These are phyloP conservation scores for Ascochyta fabae DNA, from an alignment of 2,329 filamentous ascomycete genomes.

Conservation along the genomic window DNA sequence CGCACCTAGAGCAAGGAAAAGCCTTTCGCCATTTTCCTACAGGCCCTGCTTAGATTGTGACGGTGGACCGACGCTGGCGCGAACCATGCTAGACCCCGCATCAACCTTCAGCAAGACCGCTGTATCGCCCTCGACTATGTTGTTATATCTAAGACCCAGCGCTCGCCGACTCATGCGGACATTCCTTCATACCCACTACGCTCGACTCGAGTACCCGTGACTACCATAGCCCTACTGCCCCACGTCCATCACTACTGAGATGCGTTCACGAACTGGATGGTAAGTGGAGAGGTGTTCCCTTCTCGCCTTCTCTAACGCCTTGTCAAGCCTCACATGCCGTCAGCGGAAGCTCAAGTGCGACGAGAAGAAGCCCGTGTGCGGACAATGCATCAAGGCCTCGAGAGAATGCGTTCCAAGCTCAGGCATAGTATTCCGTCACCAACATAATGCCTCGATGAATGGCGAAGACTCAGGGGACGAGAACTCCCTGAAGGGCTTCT, in stretches of 20 bases:
- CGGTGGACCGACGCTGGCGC: constrained; percentile 40
- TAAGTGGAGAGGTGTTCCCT: constrained; percentile 26
- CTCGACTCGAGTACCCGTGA: constrained; percentile 28
- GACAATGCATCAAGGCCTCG: constrained; percentile 66
- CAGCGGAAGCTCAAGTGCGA: constrained; percentile 70
- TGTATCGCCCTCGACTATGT: constrained; percentile 30
- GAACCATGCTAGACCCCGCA: constrained; percentile 48
- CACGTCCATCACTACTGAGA: constrained; percentile 26
- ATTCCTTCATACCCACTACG: constrained; percentile 31
- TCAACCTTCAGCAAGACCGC: constrained; percentile 31
- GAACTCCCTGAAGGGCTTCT: constrained; percentile 64
- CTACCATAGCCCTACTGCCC: constrained; percentile 19
- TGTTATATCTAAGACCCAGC: constrained; percentile 40
- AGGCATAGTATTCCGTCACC: constrained; percentile 70
- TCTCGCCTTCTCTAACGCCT: constrained; percentile 7
- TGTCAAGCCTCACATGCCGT: constrained; percentile 59
- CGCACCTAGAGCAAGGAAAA: constrained; percentile 36
- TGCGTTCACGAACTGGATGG: constrained; percentile 52
- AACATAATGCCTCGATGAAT: constrained; percentile 74
- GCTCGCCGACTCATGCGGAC: constrained; percentile 33
- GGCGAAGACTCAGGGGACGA: constrained; percentile 53
- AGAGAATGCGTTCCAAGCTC: constrained; percentile 67
- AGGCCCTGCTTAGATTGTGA: constrained; percentile 34
- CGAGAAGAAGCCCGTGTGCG: constrained; percentile 66
- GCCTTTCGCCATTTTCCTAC: constrained; percentile 30